Percentiles rank a stretch among this genome's conserved stretches.
Evolutionary conservation across 2,329 filamentous ascomycete genomes (phyloP).

Genomic region (Pseudocercospora musae): DNA sequence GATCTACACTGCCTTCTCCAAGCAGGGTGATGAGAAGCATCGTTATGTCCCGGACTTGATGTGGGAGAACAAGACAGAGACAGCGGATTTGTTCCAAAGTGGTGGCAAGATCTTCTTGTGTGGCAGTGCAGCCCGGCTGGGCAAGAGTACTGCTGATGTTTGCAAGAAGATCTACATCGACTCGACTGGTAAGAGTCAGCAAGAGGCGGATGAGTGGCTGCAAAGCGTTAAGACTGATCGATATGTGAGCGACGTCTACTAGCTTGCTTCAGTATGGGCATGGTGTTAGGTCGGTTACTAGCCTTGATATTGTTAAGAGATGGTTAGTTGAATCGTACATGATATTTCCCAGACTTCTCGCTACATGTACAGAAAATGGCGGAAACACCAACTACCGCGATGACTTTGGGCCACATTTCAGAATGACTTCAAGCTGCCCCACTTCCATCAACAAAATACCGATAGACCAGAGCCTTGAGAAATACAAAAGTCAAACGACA

Average conservation of each 20-base stretch:
- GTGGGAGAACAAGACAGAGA: conserved; percentile 44
- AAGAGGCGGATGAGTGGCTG: conserved; percentile 46
- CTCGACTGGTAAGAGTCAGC: conserved; percentile 31
- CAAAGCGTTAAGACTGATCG: conserved; percentile 45
- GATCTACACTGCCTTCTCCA: conserved; percentile 13
- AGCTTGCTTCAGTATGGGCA: neutral
- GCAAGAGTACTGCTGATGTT: conserved; percentile 40
- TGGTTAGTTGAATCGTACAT: no score
- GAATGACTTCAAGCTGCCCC: neutral
- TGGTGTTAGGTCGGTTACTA: neutral
- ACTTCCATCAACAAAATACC: neutral
- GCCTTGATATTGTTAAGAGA: no score
- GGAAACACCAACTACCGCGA: no score
- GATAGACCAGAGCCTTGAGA: neutral
- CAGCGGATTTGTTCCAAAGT: conserved; percentile 44
- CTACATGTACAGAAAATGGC: no score
- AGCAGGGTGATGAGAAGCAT: conserved; percentile 42
- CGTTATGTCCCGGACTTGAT: conserved; percentile 53
- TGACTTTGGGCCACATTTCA: neutral
- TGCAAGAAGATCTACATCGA: conserved; percentile 45
- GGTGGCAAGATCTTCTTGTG: conserved; percentile 63
- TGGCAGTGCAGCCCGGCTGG: conserved; percentile 50
- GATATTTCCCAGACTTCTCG: no score
- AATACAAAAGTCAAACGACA: neutral
- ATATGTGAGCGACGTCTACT: conserved; percentile 36